A percentile compares a stretch with the other conserved stretches of the same genome.
phyloP scores from a whole-genome alignment of 2,329 filamentous ascomycete species.

The Cercospora citrullina region DNA sequence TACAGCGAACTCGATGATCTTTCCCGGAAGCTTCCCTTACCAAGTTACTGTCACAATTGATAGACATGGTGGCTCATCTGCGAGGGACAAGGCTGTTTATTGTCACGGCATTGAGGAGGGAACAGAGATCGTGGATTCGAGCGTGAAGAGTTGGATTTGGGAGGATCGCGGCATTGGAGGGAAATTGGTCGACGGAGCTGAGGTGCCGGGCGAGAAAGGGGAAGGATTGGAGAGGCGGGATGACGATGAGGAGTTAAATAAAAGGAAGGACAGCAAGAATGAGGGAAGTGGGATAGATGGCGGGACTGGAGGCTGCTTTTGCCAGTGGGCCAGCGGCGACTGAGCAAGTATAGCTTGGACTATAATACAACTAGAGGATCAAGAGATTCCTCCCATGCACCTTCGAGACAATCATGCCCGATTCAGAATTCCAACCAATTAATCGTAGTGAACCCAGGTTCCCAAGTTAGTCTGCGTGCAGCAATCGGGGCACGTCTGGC shows the following conservation, averaged over 20 bases:
- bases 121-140: slow-evolving; percentile 46
- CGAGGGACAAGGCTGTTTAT: slow-evolving; percentile 58
- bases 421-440: background rate
- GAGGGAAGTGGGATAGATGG: slow-evolving; percentile 56
- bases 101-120: slow-evolving; percentile 58
- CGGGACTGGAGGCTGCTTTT: slow-evolving; percentile 60
- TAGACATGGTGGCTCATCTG: slow-evolving; percentile 57
- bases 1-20: slow-evolving; percentile 49
- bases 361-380: background rate
- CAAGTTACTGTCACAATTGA: slow-evolving; percentile 61
- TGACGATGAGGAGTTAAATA: slow-evolving; percentile 22
- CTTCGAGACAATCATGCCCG: background rate
- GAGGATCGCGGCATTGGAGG: slow-evolving; percentile 55
- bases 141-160: slow-evolving; percentile 50
- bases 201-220: slow-evolving; percentile 43
- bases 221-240: background rate
- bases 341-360: background rate
- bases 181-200: slow-evolving; percentile 51
- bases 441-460: background rate
- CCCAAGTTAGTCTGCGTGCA: background rate
- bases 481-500: background rate
- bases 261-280: slow-evolving; percentile 39
- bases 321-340: slow-evolving; percentile 50
- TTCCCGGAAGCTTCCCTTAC: slow-evolving; percentile 61
- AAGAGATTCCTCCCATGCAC: background rate